Evolutionary conservation across 345 rosid genomes (phyloP), one percentile per base, ranked within the genome.

Genomic region (Ceriops zippeliana): DNA sequence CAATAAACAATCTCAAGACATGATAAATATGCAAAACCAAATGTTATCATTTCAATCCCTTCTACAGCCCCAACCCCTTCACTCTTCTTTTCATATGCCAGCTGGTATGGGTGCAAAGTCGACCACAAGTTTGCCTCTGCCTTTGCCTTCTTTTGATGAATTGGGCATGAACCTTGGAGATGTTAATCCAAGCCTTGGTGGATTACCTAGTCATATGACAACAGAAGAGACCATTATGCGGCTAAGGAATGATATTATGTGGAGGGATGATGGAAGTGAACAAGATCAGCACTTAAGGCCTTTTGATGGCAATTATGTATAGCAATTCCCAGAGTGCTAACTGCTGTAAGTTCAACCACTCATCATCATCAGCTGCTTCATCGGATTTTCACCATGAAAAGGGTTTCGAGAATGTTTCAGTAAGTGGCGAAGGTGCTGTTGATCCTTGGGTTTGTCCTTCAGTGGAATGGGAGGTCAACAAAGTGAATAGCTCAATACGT

Each of bases 371-470:
- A 0, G 72, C 81, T 54, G 26, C 86, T 7, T 69, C 85, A 32
- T 83, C 91, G 17, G 88, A 83, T 70, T 84, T 84, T 71, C 88
- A 80, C 66, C 79, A 74, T 68, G 89, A 81, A 7, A 82, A 84
- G 66, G 70, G 70, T 38, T 76, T 80, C 67, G 93, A 78, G 68
- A 85, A 76, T 68, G 80, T 79, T 73, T 76, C 84, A 61, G 71
- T 84, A 26, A 79, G 78, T 76, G 87, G 80, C 21, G 81, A 82
- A 64, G 82, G 82, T 69, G 73, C 85, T 5, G 84, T 86, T 61
- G 96, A 89, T 79, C 80, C 91, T 1, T 91, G 97, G 96, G 84
- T 80, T 75, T 85, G 82, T 79, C 92, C 88, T 64, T 74, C 88
- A 56, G 88, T 19, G 52, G 88, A 86, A 63, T 86, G 80, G 68